A percentile compares a stretch with the other conserved stretches of the same genome.
Conservation (phyloP, 768 basidiomycete genomes). For the Pisolithus microcarpus region DNA sequence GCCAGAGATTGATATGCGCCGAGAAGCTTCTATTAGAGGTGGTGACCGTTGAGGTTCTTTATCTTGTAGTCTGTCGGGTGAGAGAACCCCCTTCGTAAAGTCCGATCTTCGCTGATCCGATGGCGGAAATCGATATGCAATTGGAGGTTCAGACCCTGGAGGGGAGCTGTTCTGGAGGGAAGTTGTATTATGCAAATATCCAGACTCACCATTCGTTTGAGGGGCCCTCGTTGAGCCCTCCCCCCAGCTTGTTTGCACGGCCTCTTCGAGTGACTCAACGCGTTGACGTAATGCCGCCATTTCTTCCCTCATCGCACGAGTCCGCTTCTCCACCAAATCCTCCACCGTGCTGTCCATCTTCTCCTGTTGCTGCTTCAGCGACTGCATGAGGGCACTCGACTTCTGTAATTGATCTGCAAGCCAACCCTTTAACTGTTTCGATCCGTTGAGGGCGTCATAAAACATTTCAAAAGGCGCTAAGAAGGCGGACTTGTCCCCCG, state of each 20-base stretch:
- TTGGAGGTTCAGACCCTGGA: constrained; percentile 24
- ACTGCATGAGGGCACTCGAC: constrained; percentile 48
- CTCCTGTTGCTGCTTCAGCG: constrained; percentile 54
- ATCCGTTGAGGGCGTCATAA: constrained; percentile 79
- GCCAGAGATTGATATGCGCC: constrained; percentile 44
- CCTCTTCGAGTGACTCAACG: constrained; percentile 63
- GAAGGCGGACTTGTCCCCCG: constrained; percentile 68
- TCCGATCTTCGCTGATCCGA: constrained; percentile 31
- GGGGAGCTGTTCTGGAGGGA: constrained; percentile 34
- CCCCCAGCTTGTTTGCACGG: constrained; percentile 25
- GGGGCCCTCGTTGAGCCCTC: constrained; percentile 11
- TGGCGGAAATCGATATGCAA: constrained; percentile 44
- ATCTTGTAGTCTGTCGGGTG: constrained; percentile 35
- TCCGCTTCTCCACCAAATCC: constrained; percentile 52
- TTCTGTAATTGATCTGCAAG: constrained; percentile 65
- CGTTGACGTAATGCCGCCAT: constrained; percentile 51
- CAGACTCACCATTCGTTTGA: constrained; percentile 11
- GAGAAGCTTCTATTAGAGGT: constrained; percentile 40
- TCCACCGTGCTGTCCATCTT: constrained; percentile 54
- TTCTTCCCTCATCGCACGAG: constrained; percentile 55
- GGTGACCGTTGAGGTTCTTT: constrained; percentile 35
- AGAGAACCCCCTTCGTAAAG: constrained; percentile 29
- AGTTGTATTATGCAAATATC: constrained; percentile 16
- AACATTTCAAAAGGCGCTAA: constrained; percentile 77
- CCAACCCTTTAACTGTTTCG: constrained; percentile 72